phyloP scores from a whole-genome alignment of 345 rosid genomes.

The Salix suchowensis region DNA sequence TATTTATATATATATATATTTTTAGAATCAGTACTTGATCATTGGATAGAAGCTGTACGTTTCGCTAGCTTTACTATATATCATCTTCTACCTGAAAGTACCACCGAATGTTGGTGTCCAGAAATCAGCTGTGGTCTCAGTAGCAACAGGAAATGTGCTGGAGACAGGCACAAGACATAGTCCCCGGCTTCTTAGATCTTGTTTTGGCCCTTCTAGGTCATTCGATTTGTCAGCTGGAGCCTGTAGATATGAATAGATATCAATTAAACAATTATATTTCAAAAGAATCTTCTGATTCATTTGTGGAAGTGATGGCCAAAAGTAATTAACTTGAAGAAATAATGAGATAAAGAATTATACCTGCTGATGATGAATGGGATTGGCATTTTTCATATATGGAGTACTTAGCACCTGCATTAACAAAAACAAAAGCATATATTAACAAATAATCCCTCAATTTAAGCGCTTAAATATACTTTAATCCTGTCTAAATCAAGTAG shows the following conservation, averaged over 20 bases:
- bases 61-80: background rate
- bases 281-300: background rate
- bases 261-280: background rate
- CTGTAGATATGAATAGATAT: background rate
- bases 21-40: background rate
- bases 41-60: background rate
- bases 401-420: constrained; percentile 20
- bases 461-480: background rate
- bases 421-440: background rate
- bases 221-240: background rate
- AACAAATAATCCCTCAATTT: background rate
- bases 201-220: constrained; percentile 6
- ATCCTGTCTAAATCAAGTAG: background rate
- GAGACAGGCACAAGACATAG: constrained; percentile 28
- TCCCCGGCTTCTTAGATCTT: constrained; percentile 29
- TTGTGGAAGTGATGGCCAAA: background rate
- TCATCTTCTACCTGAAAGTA: constrained; percentile 21
- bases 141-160: constrained; percentile 30
- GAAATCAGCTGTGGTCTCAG: constrained; percentile 26
- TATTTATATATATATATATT: background rate
- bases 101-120: constrained; percentile 33
- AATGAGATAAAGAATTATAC: background rate
- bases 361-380: constrained; percentile 19
- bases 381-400: constrained; percentile 26
- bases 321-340: background rate